Evolutionary conservation across 2,329 filamentous ascomycete genomes (phyloP), one percentile per base, ranked within the genome.

Genomic region (Hysterium pulicare): DNA sequence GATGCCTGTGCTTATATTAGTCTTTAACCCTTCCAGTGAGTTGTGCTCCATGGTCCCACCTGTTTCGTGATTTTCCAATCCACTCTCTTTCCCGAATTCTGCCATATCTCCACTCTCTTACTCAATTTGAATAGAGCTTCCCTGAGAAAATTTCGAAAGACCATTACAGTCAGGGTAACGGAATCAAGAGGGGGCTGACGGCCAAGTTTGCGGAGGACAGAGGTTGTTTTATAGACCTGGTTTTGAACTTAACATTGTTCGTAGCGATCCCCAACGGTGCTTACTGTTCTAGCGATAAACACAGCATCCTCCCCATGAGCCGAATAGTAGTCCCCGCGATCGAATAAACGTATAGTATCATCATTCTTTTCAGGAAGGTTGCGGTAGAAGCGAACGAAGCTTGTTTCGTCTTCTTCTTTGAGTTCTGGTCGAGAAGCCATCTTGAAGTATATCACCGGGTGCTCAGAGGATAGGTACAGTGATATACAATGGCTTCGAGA

Each of bases 361-460:
- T 82, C 78, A 54, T 82, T 81, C 40, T 82, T 81, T 11, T 74
- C 59, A 5, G 89, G 82, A 2, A 98, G 77, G n/a, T 83, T 85
- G 57, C 91, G 91, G 76, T 94, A 98, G 72, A 90, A 95, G 55
- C 85, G 88, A 71, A 97, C 96, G 75, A 98, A 98, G 54, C 91
- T 90, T 61, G 85, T 83, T 74, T 98, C 93, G 64, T 98, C 93
- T 61, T 98, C 94, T 64, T 97, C 88, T 61, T 78, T 79, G 49
- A 81, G 68, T 54, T 81, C 77, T 10, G 77, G 77, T 49, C 77
- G 66, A 28, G 76, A 78, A 40, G 70, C 71, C 77, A 80, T 80
- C 16, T 42, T 55, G 30, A 30, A 13, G 20, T 9, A 30, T 20
- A 24, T 4, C 16, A 28, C 16, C 16, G 13, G n/a, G n/a, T n/a